Percentiles rank a stretch among this genome's conserved stretches.
These are phyloP conservation scores for Nissolia schottii DNA, from an alignment of 306 rosid genomes.

Conservation along the genomic window DNA sequence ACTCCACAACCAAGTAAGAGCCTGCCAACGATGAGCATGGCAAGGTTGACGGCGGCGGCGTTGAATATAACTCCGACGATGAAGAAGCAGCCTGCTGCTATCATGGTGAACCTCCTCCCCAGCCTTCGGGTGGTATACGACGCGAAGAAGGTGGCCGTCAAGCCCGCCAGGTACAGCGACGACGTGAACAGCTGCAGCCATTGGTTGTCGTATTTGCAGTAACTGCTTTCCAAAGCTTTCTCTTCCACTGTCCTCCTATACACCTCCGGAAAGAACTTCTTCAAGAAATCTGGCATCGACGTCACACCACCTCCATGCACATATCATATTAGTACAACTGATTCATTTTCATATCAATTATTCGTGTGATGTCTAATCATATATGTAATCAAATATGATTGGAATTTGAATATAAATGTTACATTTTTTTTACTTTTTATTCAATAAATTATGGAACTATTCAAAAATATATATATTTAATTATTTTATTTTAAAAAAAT, in stretches of 20 bases:
- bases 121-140: constrained; percentile 47
- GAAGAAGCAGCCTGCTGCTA: constrained; percentile 60
- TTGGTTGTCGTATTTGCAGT: constrained; percentile 62
- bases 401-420: too few species aligned
- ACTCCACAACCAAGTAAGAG: constrained; percentile 66
- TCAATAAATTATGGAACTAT: too few species aligned
- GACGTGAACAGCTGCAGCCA: constrained; percentile 63
- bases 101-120: constrained; percentile 67
- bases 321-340: too few species aligned
- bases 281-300: constrained; percentile 52
- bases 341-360: too few species aligned
- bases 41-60: constrained; percentile 44
- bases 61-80: constrained; percentile 47
- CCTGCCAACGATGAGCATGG: constrained; percentile 56
- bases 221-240: constrained; percentile 31
- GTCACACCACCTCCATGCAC: constrained; percentile 82
- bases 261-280: constrained; percentile 55
- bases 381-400: too few species aligned
- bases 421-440: too few species aligned
- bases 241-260: constrained; percentile 28
- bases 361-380: too few species aligned
- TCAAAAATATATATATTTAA: too few species aligned
- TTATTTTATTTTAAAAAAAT: too few species aligned
- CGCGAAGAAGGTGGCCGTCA: constrained; percentile 48
- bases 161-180: constrained; percentile 56